A percentile compares a stretch with the other conserved stretches of the same genome.
Conservation (phyloP, 306 rosid species). For the Glycine tomentella region DNA sequence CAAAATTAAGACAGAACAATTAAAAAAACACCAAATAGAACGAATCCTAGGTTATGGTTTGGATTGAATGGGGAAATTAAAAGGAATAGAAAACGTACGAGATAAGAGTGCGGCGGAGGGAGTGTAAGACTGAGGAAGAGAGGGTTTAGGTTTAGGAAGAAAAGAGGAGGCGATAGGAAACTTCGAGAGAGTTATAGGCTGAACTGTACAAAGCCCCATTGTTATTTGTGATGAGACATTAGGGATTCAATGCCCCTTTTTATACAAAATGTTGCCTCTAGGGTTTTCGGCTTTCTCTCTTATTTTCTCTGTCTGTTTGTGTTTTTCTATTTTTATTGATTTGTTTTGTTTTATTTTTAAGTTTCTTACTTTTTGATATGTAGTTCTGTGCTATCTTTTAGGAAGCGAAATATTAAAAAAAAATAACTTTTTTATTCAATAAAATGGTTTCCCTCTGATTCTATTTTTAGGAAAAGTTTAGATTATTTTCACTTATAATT, state of each 20-base stretch:
- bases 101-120: conserved; percentile 24
- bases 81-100: conserved; percentile 46
- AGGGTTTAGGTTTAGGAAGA: conserved; percentile 24
- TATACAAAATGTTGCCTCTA: conserved; percentile 36
- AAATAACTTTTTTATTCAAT: too few relatives aligned
- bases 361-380: too few relatives aligned
- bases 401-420: too few relatives aligned
- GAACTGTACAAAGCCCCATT: conserved; percentile 48
- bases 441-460: neutral
- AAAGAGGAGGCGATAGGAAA: neutral
- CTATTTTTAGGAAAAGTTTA: neutral
- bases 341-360: too few relatives aligned
- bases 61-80: conserved; percentile 13
- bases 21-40: neutral
- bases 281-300: conserved; percentile 46
- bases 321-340: neutral
- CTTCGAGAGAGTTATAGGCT: conserved; percentile 43
- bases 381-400: too few relatives aligned
- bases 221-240: neutral
- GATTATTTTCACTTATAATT: neutral
- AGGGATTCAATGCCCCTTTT: neutral
- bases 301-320: neutral
- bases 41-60: conserved; percentile 24
- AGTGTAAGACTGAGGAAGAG: conserved; percentile 11
- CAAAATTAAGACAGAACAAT: neutral